Conservation (phyloP, 371 early-diverging fungal species). For the Rhizopus microsporus region DNA sequence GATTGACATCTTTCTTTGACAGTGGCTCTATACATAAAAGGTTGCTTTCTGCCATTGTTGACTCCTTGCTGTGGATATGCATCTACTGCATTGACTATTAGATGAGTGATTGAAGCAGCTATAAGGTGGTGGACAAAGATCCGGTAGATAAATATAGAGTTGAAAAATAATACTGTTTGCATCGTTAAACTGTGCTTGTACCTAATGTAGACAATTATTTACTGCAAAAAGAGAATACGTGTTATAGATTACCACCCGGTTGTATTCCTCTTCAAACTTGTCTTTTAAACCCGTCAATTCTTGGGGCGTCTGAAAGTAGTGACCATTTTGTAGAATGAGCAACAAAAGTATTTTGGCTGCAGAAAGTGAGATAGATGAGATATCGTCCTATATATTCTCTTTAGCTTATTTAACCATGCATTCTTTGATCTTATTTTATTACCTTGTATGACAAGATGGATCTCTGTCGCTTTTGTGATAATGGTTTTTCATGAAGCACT, state of each 20-base stretch:
- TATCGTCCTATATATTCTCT: neutral
- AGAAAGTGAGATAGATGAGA: neutral
- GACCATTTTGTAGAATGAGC: slow-evolving; percentile 12
- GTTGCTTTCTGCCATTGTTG: too few species aligned
- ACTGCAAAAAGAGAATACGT: neutral
- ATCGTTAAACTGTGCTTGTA: neutral
- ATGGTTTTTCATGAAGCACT: slow-evolving; percentile 8
- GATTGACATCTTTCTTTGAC: too few species aligned
- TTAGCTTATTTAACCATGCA: neutral
- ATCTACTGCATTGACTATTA: too few species aligned
- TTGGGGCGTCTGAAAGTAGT: neutral
- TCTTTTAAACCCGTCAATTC: neutral
- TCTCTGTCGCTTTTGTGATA: slow-evolving; percentile 1
- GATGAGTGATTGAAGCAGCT: too few species aligned
- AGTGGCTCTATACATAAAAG: too few species aligned
- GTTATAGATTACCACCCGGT: neutral
- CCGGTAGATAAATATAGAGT: neutral
- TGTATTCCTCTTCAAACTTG: neutral
- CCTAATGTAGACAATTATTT: neutral
- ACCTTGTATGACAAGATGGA: slow-evolving; percentile 2
- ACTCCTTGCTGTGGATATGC: too few species aligned
- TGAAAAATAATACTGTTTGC: neutral
- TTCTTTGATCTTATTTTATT: neutral
- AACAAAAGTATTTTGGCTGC: neutral
- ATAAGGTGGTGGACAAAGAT: neutral